A percentile compares a stretch with the other conserved stretches of the same genome.
Evolutionary conservation across 306 rosid genomes (phyloP).

Genomic region (Mimosa pudica): DNA sequence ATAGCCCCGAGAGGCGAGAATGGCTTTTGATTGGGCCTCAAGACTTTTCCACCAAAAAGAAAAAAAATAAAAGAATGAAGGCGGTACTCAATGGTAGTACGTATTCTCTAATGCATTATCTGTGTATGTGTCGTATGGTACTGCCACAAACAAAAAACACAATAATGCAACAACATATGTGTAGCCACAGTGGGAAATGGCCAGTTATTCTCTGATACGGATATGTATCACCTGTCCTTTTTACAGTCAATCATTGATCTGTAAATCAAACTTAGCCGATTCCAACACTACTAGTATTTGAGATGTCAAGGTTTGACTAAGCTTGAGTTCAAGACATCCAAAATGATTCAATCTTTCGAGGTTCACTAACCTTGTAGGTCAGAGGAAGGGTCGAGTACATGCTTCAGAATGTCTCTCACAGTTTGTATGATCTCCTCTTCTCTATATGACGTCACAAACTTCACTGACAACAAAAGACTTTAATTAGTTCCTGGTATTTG

Average conservation of each 20-base stretch:
- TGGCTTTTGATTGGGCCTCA: neutral
- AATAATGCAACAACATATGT: neutral
- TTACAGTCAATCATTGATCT: conserved; percentile 19
- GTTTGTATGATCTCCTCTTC: conserved; percentile 59
- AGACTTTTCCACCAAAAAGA: neutral
- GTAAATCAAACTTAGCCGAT: conserved; percentile 21
- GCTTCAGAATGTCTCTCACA: conserved; percentile 62
- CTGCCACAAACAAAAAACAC: neutral
- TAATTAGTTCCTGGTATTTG: conserved; percentile 31
- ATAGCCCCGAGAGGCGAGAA: neutral
- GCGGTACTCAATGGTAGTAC: too few relatives aligned
- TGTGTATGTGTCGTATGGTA: neutral
- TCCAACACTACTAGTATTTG: neutral
- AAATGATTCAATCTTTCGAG: conserved; percentile 22
- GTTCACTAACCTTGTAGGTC: conserved; percentile 32
- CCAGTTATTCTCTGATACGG: conserved; percentile 16
- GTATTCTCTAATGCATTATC: neutral
- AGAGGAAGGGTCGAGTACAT: conserved; percentile 59
- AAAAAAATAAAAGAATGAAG: too few relatives aligned
- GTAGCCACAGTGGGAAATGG: neutral
- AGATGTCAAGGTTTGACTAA: neutral
- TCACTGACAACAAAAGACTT: conserved; percentile 50
- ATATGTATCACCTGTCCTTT: conserved; percentile 1
- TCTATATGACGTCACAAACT: conserved; percentile 59
- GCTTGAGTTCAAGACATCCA: conserved; percentile 28